Conservation (phyloP, 768 basidiomycete genomes). For the Leccinum truebloodii region DNA sequence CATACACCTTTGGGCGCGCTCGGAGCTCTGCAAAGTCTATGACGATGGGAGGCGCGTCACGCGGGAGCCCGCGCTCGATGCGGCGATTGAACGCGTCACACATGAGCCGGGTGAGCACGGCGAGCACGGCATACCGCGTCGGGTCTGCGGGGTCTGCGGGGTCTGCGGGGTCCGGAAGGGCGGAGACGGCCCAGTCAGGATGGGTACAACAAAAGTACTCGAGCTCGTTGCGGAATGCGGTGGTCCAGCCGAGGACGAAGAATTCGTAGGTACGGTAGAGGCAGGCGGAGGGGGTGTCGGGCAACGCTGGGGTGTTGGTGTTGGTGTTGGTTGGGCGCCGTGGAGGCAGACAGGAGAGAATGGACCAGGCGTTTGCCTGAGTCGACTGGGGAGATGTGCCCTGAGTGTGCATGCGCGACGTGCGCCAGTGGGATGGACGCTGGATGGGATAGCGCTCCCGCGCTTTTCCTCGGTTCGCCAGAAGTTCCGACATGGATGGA, state of each 20-base stretch:
- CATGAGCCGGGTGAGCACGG: conserved; percentile 13
- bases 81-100: conserved; percentile 15
- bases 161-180: conserved; percentile 5
- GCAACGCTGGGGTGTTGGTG: background rate
- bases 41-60: conserved; percentile 12
- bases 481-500: conserved; percentile 4
- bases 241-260: conserved; percentile 13
- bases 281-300: conserved; percentile 7
- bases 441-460: conserved; percentile 7
- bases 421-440: conserved; percentile 7
- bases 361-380: background rate
- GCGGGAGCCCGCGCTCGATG: conserved; percentile 11
- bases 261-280: conserved; percentile 14
- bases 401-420: background rate
- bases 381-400: no score
- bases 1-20: conserved; percentile 14
- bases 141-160: conserved; percentile 1
- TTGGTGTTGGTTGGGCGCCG: background rate
- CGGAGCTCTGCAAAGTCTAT: conserved; percentile 11
- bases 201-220: conserved; percentile 12
- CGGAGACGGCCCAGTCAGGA: conserved; percentile 7
- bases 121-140: conserved; percentile 5
- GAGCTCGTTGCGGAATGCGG: conserved; percentile 14
- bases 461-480: background rate
- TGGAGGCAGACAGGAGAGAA: conserved; percentile 3